Evolutionary conservation across 352 stramenopile genomes (phyloP), one percentile per base, ranked within the genome.

Genomic region (Phytophthora citrophthora): DNA sequence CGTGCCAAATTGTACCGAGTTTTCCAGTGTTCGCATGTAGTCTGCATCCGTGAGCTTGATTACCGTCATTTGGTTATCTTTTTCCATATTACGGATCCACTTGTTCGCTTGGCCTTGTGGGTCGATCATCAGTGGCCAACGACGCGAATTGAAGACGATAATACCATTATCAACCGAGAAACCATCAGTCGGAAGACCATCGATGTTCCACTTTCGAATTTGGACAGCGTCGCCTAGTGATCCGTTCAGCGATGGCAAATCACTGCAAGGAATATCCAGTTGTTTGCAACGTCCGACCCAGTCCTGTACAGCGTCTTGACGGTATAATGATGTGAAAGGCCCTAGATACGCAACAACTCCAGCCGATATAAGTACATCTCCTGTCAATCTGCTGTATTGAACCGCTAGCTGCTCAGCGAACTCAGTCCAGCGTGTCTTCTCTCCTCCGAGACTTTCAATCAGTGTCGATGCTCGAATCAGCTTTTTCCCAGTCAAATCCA

Each of bases 101-200:
- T 98, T 97, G 66, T 98, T 98, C 0, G 93, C 94, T 63, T 98
- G 94, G 0, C 93, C 93, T 48, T 98, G 94, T 1, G 95, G 95
- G 49, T 98, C 95, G 46, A 98, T 98, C 89, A 98, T 97, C 11
- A 98, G 64, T 9, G 95, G 95, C 95, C 95, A 98, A 11, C 95
- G 85, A 12, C 94, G 74, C 9, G 94, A 93, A 61, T 97, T 98
- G 59, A 98, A 98, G 10, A 98, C 81, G 15, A 98, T 88, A 54
- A 98, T 98, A 18, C 89, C 95, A 51, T 98, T 98, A 61, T 98
- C 95, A 8, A 98, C 80, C 4, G 87, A 97, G 61, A 98, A 98
- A 1, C 80, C 77, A 54, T 98, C 95, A 0, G 93, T 98, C 3
- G 95, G 95, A 2, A 98, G 73, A 0, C 95, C 95, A 49, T 97